phyloP scores from a whole-genome alignment of 108 stramenopile species.

The Skeletonema potamos region DNA sequence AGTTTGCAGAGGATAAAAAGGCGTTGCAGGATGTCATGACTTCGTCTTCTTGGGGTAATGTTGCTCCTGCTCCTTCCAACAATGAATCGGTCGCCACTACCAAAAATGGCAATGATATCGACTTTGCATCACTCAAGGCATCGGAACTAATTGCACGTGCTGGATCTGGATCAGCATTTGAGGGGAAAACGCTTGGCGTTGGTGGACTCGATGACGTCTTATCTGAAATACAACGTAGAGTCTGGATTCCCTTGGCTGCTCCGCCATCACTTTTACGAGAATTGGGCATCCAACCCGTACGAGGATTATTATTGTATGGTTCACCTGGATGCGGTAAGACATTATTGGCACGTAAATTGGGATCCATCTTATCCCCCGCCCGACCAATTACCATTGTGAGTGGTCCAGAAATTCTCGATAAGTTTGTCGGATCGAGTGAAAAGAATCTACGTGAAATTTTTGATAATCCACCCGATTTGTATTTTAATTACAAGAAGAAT shows the following conservation, averaged over 20 bases:
- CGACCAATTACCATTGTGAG: conserved; percentile 83
- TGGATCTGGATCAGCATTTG: conserved; percentile 71
- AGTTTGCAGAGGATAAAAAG: conserved; percentile 45
- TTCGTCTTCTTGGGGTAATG: conserved; percentile 2
- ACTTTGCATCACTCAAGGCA: conserved; percentile 48
- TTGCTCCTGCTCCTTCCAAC: not conserved
- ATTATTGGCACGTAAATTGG: conserved; percentile 69
- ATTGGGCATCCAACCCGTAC: conserved; percentile 79
- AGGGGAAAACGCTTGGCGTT: conserved; percentile 68
- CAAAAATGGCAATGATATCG: not conserved
- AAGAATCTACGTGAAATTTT: conserved; percentile 82
- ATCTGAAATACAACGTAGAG: conserved; percentile 69
- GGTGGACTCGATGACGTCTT: conserved; percentile 87
- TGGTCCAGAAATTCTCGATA: conserved; percentile 89
- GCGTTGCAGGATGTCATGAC: conserved; percentile 46
- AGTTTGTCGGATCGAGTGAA: conserved; percentile 87
- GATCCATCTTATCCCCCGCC: conserved; percentile 68
- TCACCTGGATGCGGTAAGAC: conserved; percentile 84
- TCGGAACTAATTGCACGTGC: conserved; percentile 74
- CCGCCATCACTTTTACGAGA: conserved; percentile 73
- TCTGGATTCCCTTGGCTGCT: conserved; percentile 86
- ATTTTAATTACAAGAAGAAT: conserved; percentile 62
- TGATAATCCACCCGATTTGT: conserved; percentile 79
- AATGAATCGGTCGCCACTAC: not conserved
- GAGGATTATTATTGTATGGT: conserved; percentile 80